phyloP scores from a whole-genome alignment of 805 yeast genomes.

The Lipomyces oligophaga region DNA sequence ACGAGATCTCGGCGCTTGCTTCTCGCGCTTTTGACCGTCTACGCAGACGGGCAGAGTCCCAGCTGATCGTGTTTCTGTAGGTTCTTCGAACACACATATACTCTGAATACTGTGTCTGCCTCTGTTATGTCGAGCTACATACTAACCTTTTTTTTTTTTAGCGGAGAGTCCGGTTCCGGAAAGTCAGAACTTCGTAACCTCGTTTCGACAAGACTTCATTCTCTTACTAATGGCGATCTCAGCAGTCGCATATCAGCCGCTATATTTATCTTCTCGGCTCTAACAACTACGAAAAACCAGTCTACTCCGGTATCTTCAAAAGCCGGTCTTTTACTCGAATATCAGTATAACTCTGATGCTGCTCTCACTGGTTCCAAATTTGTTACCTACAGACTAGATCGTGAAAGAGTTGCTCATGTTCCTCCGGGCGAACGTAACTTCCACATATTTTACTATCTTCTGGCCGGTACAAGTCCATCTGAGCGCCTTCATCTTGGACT shows the following conservation, averaged over 20 bases:
- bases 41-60: slow-evolving; percentile 39
- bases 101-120: background rate
- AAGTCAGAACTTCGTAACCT: slow-evolving; percentile 40
- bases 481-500: slow-evolving; percentile 45
- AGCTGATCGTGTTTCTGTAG: slow-evolving; percentile 38
- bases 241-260: slow-evolving; percentile 29
- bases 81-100: slow-evolving; percentile 1
- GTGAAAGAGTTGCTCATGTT: slow-evolving; percentile 51
- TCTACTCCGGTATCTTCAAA: slow-evolving; percentile 43
- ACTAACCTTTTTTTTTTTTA: slow-evolving; percentile 5
- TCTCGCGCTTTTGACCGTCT: slow-evolving; percentile 40
- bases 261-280: slow-evolving; percentile 39
- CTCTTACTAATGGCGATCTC: slow-evolving; percentile 7
- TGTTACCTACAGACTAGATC: slow-evolving; percentile 54
- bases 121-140: background rate
- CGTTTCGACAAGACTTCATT: slow-evolving; percentile 33
- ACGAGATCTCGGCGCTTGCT: slow-evolving; percentile 38
- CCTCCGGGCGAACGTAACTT: slow-evolving; percentile 54
- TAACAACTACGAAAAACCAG: slow-evolving; percentile 41
- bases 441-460: slow-evolving; percentile 55
- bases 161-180: slow-evolving; percentile 43
- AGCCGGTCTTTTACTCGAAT: slow-evolving; percentile 53
- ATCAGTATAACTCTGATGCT: slow-evolving; percentile 48
- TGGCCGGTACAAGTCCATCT: slow-evolving; percentile 47
- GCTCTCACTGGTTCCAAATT: slow-evolving; percentile 51